Base-by-base conservation (phyloP, 306 rosid species). In the Crotalaria pallida region DNA sequence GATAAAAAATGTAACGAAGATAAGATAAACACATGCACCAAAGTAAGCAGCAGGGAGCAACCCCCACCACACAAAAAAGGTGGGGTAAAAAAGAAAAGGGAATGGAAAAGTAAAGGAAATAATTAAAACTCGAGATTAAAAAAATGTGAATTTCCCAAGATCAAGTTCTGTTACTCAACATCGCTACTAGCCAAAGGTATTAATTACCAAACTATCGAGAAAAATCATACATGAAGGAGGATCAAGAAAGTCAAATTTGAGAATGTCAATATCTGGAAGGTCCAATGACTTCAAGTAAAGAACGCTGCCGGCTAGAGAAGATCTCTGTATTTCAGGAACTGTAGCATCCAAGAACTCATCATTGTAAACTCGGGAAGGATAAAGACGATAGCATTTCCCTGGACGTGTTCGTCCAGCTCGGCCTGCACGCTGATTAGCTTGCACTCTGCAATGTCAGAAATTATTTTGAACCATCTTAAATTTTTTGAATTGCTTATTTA, bases 341-440 rank as follows among this genome's bases (percentile, higher is more conserved):
- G 98, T 85, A 60, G 65, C 98, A 78, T 94, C 98, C 72, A 94
- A 81, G 61, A 94, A 84, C 15, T 90, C 90, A 38, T 88, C 97
- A 8, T 85, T 71, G 76, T 87, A 94, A 58, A 86, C 23, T 3
- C 17, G 68, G 47, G 89, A 87, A 84, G 97, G 86, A 79, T 94
- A 94, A 44, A 94, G 74, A 6, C 96, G 93, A 65, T 94, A 90
- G 88, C 98, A 94, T 83, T 88, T 94, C 79, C 98, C 97, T 10
- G 95, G 96, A 47, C 92, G 86, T 40, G 98, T 94, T 79, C 98
- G 87, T 81, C 98, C 98, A 57, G 98, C 98, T 84, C 97, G 84
- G 50, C 98, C 97, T 27, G 95, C 92, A 58, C 98, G 96, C 78
- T 94, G 98, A 72, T 83, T 85, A 65, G 98, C 98, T 84, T 94